Percentiles rank a stretch among this genome's conserved stretches.
Evolutionary conservation across 1,284 basidiomycete species (phyloP).

Genomic region (Irpex sp.): DNA sequence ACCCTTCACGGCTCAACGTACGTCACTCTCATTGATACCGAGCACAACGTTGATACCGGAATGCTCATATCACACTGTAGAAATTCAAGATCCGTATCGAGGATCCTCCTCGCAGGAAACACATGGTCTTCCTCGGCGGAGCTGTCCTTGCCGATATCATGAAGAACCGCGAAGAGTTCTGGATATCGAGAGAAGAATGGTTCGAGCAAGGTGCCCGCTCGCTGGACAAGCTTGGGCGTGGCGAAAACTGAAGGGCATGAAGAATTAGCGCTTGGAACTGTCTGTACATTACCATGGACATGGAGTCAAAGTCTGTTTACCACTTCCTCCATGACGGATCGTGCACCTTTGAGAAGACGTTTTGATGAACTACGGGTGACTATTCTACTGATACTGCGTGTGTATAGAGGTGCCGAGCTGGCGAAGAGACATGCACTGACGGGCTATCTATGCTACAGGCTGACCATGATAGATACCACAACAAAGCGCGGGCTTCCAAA

Average conservation of each 20-base stretch:
- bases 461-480: no score
- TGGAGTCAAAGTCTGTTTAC: background rate
- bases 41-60: background rate
- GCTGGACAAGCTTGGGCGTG: slow-evolving; percentile 78
- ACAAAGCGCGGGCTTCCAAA: no score
- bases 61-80: slow-evolving; percentile 34
- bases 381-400: no score
- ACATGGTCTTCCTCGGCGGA: slow-evolving; percentile 99
- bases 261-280: background rate
- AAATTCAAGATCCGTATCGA: slow-evolving; percentile 99
- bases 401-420: no score
- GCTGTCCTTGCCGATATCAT: slow-evolving; percentile 97
- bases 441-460: no score
- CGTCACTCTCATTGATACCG: slow-evolving; percentile 27
- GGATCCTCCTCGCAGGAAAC: slow-evolving; percentile 95
- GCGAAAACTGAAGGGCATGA: slow-evolving; percentile 37
- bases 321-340: background rate
- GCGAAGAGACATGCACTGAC: no score
- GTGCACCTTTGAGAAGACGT: no score
- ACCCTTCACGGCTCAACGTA: slow-evolving; percentile 83
- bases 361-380: no score
- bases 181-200: slow-evolving; percentile 93
- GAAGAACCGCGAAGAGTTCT: slow-evolving; percentile 93
- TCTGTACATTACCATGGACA: background rate
- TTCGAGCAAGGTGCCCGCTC: slow-evolving; percentile 81